A percentile compares a stretch with the other conserved stretches of the same genome.
These are phyloP conservation scores for Medicago arabica DNA, from an alignment of 306 rosid genomes.

Conservation along the genomic window DNA sequence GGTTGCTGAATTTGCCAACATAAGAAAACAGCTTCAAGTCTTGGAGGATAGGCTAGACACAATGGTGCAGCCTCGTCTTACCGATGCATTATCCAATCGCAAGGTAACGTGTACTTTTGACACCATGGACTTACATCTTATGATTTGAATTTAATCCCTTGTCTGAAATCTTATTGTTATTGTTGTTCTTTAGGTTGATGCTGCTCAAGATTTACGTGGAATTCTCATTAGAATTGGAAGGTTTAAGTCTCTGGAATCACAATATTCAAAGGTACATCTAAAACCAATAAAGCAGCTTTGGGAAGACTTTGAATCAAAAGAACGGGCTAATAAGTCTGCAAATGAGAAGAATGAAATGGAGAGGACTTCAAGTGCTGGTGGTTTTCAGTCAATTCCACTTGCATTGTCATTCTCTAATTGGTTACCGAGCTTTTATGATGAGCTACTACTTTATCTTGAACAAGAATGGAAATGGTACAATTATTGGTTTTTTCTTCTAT, in stretches of 20 bases:
- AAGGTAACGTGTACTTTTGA: conserved; percentile 57
- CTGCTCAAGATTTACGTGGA: conserved; percentile 87
- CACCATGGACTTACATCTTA: conserved; percentile 1
- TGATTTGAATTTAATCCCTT: conserved; percentile 12
- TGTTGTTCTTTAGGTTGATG: conserved; percentile 64
- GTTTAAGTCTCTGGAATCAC: conserved; percentile 90
- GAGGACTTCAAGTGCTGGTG: conserved; percentile 54
- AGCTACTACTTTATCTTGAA: conserved; percentile 92
- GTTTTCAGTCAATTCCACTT: conserved; percentile 58
- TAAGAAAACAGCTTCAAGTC: conserved; percentile 97
- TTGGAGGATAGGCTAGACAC: conserved; percentile 93
- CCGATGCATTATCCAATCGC: conserved; percentile 86
- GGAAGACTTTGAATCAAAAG: conserved; percentile 85
- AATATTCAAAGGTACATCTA: conserved; percentile 89
- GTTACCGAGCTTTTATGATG: conserved; percentile 94
- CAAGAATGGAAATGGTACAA: conserved; percentile 98
- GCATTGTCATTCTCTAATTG: conserved; percentile 75
- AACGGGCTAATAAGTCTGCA: conserved; percentile 59
- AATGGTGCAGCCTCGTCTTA: conserved; percentile 96
- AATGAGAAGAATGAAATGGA: conserved; percentile 70
- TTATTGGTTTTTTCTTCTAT: conserved; percentile 36
- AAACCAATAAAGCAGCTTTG: conserved; percentile 90
- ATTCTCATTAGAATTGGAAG: conserved; percentile 98
- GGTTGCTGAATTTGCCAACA: conserved; percentile 99
- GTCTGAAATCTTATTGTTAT: conserved; percentile 35